Percentiles rank a stretch among this genome's conserved stretches.
phyloP scores from a whole-genome alignment of 306 rosid species.

The Dalbergia cultrata region DNA sequence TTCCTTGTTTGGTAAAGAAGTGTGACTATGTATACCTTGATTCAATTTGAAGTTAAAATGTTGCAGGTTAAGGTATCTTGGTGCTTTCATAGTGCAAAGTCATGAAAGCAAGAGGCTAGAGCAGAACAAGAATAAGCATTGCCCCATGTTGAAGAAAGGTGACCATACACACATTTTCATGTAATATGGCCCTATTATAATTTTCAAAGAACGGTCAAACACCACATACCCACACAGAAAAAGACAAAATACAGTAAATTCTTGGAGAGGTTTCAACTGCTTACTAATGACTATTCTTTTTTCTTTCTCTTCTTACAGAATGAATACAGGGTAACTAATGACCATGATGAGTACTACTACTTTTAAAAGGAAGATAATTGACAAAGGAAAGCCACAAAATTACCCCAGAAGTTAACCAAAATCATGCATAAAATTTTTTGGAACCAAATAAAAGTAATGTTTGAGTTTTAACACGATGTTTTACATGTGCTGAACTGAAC shows the following conservation, averaged over 20 bases:
- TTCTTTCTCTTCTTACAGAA: background rate
- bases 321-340: background rate
- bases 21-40: conserved; percentile 4
- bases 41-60: conserved; percentile 3
- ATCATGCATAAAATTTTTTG: background rate
- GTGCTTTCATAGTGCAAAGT: conserved; percentile 19
- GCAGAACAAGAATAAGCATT: conserved; percentile 25
- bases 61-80: conserved; percentile 32
- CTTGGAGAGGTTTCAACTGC: conserved; percentile 1
- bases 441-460: background rate
- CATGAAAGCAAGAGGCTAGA: background rate
- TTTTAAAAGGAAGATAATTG: background rate
- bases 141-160: conserved; percentile 13
- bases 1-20: background rate
- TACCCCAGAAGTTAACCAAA: background rate
- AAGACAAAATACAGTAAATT: background rate
- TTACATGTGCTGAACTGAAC: background rate
- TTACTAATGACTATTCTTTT: background rate
- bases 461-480: background rate
- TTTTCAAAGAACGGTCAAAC: background rate
- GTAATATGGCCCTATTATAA: background rate
- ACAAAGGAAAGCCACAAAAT: background rate
- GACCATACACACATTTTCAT: background rate
- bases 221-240: background rate
- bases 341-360: background rate